These are phyloP conservation scores for Fusarium abutilonis DNA, from an alignment of 2,329 filamentous ascomycete genomes.

Conservation along the genomic window DNA sequence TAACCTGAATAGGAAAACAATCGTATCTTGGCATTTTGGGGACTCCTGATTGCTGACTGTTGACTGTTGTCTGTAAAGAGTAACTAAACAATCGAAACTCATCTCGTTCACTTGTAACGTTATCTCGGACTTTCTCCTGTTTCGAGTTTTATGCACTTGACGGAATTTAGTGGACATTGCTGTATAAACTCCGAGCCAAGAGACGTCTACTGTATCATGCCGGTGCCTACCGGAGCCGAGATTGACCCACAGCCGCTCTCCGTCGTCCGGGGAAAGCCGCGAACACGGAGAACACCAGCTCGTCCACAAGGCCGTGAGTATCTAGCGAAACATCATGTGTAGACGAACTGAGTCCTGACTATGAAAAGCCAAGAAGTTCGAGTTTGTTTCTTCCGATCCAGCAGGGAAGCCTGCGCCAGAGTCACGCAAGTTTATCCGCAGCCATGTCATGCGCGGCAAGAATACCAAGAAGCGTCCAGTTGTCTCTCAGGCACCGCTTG, in stretches of 20 bases:
- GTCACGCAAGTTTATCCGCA: constrained; percentile 44
- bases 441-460: constrained; percentile 46
- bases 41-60: constrained; percentile 6
- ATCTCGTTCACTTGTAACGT: not conserved
- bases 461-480: constrained; percentile 29
- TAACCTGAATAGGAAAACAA: constrained; percentile 44
- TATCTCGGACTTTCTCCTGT: not conserved
- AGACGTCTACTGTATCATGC: constrained; percentile 15
- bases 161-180: not conserved
- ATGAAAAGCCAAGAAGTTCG: constrained; percentile 39
- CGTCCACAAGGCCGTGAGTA: constrained; percentile 15
- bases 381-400: constrained; percentile 43
- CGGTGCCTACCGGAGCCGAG: constrained; percentile 17
- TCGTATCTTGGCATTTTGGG: constrained; percentile 22
- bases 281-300: constrained; percentile 12
- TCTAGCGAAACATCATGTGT: not conserved
- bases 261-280: constrained; percentile 3
- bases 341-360: not conserved
- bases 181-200: not conserved
- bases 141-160: accelerated
- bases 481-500: not conserved
- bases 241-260: constrained; percentile 1
- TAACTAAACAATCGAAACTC: constrained; percentile 24
- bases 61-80: constrained; percentile 28
- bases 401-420: constrained; percentile 39